Evolutionary conservation across 331 rosid species (phyloP).

Genomic region (Pyrus hybrid): DNA sequence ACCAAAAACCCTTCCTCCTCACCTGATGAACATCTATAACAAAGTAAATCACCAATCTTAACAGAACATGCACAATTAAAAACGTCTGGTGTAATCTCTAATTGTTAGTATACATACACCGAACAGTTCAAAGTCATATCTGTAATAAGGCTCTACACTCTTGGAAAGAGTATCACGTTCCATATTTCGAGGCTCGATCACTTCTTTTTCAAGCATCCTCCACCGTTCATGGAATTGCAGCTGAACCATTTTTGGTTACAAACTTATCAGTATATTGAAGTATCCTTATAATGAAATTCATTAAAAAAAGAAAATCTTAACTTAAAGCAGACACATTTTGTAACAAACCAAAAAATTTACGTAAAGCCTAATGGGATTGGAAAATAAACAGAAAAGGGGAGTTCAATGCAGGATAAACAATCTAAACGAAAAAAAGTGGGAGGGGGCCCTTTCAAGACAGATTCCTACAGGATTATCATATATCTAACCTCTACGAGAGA

Average conservation of each 20-base stretch:
- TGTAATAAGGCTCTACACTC: constrained; percentile 53
- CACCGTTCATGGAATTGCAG: constrained; percentile 90
- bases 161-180: constrained; percentile 57
- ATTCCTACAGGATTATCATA: not conserved
- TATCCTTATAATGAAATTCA: not conserved
- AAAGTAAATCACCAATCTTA: not conserved
- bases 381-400: no score
- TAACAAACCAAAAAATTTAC: no score
- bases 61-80: not conserved
- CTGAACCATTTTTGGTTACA: constrained; percentile 36
- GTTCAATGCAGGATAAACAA: not conserved
- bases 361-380: not conserved
- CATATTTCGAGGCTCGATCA: constrained; percentile 82
- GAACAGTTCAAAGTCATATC: constrained; percentile 92
- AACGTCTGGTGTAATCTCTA: not conserved
- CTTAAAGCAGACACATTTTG: no score
- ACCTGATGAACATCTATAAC: constrained; percentile 52
- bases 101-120: constrained; percentile 45
- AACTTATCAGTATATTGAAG: not conserved
- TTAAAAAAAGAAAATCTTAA: not conserved
- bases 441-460: not conserved
- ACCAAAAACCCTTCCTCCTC: constrained; percentile 92
- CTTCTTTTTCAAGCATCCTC: constrained; percentile 96
- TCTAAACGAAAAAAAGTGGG: not conserved
- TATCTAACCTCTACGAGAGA: constrained; percentile 65